Conservation (phyloP, 208 protist species). For the Endotrypanum monterogeii region DNA sequence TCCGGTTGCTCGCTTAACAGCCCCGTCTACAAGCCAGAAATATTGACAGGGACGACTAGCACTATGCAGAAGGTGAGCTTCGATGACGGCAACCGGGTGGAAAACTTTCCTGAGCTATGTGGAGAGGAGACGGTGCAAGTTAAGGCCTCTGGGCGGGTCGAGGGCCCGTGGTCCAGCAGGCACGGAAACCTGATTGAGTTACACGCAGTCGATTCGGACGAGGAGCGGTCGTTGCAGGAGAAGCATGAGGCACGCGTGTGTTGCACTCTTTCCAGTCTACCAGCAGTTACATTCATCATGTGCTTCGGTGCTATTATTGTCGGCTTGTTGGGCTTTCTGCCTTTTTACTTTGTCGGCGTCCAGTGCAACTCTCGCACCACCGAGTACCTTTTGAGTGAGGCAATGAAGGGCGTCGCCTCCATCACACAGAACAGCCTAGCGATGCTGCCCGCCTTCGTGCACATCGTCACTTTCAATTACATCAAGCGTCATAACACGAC, state of each 20-base stretch:
- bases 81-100: conserved; percentile 15
- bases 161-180: conserved; percentile 22
- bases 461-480: conserved; percentile 61
- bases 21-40: conserved; percentile 7
- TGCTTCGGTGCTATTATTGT: conserved; percentile 52
- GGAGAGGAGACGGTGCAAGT: conserved; percentile 21
- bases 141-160: conserved; percentile 15
- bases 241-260: conserved; percentile 23
- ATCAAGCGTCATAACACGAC: conserved; percentile 42
- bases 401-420: conserved; percentile 48
- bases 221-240: conserved; percentile 17
- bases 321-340: conserved; percentile 55
- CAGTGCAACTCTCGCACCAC: conserved; percentile 41
- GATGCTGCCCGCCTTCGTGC: conserved; percentile 56
- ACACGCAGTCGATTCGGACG: conserved; percentile 31
- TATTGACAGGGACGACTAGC: conserved; percentile 3
- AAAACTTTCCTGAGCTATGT: conserved; percentile 2
- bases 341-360: conserved; percentile 59
- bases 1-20: conserved; percentile 25
- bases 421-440: conserved; percentile 49
- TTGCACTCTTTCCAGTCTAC: conserved; percentile 42
- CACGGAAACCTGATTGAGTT: conserved; percentile 26
- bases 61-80: conserved; percentile 15
- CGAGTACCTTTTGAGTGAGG: conserved; percentile 43
- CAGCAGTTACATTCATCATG: conserved; percentile 53